Conservation (phyloP, 345 rosid genomes). For the Heritiera littoralis region DNA sequence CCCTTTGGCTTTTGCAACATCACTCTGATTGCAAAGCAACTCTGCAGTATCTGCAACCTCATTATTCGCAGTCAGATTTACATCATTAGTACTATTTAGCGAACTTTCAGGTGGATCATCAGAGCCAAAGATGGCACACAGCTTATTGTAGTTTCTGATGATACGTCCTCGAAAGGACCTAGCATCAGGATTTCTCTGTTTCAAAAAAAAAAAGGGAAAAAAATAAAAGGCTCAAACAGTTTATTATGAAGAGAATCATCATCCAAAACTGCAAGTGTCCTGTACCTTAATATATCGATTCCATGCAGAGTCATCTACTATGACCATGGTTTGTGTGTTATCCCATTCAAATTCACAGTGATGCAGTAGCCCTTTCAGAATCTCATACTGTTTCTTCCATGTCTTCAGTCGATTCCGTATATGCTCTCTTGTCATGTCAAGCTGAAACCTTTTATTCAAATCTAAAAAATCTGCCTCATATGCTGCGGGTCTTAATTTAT, state of each 20-base stretch:
- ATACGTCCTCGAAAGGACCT: slow-evolving; percentile 22
- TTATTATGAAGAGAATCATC: neutral
- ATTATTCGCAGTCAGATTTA: slow-evolving; percentile 9
- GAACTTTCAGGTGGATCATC: slow-evolving; percentile 18
- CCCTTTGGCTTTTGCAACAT: slow-evolving; percentile 16
- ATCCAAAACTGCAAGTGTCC: neutral
- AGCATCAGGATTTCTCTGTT: slow-evolving; percentile 21
- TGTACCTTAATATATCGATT: slow-evolving; percentile 15
- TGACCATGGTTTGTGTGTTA: slow-evolving; percentile 6
- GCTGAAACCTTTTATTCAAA: slow-evolving; percentile 23
- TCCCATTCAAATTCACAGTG: slow-evolving; percentile 24
- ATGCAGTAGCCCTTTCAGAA: slow-evolving; percentile 16
- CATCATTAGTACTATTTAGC: slow-evolving; percentile 1
- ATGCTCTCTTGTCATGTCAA: slow-evolving; percentile 20
- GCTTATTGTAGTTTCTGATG: slow-evolving; percentile 19
- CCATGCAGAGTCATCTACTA: slow-evolving; percentile 22
- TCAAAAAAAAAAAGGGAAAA: neutral
- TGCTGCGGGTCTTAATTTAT: slow-evolving; percentile 19
- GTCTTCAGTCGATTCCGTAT: slow-evolving; percentile 22
- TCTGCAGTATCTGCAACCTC: slow-evolving; percentile 6
- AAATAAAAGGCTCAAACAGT: neutral
- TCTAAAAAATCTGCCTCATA: slow-evolving; percentile 19
- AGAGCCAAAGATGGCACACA: slow-evolving; percentile 17
- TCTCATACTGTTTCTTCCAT: slow-evolving; percentile 27
- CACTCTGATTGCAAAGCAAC: neutral